A percentile compares a stretch with the other conserved stretches of the same genome.
phyloP scores from a whole-genome alignment of 495 filamentous ascomycete species.

The Daldinia childiae region DNA sequence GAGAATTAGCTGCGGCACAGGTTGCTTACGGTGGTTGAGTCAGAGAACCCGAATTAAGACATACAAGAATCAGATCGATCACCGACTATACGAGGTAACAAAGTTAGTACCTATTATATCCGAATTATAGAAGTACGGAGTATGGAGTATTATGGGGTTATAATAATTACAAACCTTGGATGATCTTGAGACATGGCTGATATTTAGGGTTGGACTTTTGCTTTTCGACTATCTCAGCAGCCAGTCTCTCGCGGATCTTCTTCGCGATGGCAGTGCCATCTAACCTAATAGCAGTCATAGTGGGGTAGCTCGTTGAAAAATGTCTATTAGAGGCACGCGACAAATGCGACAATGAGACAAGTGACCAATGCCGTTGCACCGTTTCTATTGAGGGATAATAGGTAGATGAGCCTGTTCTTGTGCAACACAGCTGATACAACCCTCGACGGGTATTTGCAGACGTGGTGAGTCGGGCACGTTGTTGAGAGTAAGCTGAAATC shows the following conservation, averaged over 20 bases:
- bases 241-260: constrained; percentile 81
- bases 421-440: constrained; percentile 28
- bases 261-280: constrained; percentile 96
- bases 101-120: constrained; percentile 6
- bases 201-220: constrained; percentile 86
- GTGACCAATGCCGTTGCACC: constrained; percentile 18
- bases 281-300: constrained; percentile 89
- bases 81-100: constrained; percentile 70
- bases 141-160: background rate
- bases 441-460: background rate
- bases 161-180: constrained; percentile 74
- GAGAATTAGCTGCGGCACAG: constrained; percentile 42
- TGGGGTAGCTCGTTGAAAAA: constrained; percentile 59
- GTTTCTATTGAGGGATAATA: constrained; percentile 10
- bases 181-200: constrained; percentile 87
- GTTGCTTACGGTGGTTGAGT: constrained; percentile 24
- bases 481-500: constrained; percentile 23
- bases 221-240: constrained; percentile 78
- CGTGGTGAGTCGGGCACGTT: constrained; percentile 12
- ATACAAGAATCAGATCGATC: constrained; percentile 91
- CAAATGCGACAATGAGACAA: constrained; percentile 7
- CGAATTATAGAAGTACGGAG: background rate
- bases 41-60: constrained; percentile 44
- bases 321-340: constrained; percentile 30
- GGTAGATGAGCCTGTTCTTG: constrained; percentile 30